A percentile compares a stretch with the other conserved stretches of the same genome.
Conservation (phyloP, 345 rosid species). For the Triadica sebifera region DNA sequence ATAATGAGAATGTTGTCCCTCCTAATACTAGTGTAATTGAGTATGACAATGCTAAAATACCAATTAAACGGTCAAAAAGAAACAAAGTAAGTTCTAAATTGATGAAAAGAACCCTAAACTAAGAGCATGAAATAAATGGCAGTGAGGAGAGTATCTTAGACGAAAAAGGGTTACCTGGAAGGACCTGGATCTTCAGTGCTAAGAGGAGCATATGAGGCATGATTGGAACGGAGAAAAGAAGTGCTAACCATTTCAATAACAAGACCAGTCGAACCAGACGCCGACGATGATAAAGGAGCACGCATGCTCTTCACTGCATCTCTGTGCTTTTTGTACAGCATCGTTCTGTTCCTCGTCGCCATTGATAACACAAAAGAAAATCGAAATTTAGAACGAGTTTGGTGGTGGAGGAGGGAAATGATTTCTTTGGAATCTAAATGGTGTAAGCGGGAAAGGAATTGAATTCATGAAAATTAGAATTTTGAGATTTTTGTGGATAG, state of each 20-base stretch:
- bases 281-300: slow-evolving; percentile 14
- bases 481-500: background rate
- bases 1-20: background rate
- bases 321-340: slow-evolving; percentile 17
- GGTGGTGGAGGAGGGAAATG: background rate
- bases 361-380: background rate
- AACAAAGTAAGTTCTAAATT: background rate
- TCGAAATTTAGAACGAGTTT: background rate
- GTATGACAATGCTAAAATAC: background rate
- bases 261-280: slow-evolving; percentile 39
- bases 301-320: slow-evolving; percentile 23
- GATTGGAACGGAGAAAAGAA: slow-evolving; percentile 49
- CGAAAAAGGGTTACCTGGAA: slow-evolving; percentile 49
- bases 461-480: background rate
- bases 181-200: slow-evolving; percentile 84
- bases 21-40: background rate
- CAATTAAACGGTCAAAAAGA: background rate
- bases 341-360: slow-evolving; percentile 22
- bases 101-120: background rate
- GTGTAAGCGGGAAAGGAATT: background rate
- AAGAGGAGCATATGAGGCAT: slow-evolving; percentile 74
- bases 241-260: slow-evolving; percentile 83
- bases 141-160: background rate
- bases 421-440: background rate
- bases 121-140: background rate